Base-by-base conservation (phyloP, 495 filamentous ascomycete species). In the Podospora sp. region DNA sequence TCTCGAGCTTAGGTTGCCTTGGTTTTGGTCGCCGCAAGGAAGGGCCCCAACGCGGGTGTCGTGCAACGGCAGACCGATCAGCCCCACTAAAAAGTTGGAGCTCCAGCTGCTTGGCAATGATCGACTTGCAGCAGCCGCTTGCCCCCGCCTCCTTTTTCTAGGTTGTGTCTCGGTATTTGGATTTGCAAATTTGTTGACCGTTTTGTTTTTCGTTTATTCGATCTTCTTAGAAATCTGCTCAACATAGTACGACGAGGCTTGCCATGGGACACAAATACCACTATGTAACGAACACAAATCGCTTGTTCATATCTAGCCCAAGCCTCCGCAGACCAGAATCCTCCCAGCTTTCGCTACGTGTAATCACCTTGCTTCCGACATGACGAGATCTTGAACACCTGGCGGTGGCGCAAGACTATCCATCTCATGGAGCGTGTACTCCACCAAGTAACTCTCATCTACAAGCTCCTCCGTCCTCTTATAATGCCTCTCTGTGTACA, bases 401-500 rank as follows among this genome's bases (percentile, higher is more conserved):
- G 73, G 62, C 11, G 82, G 85, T 63, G 86, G 85, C 63, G 86
- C 78, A 22, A 91, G 74, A 64, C 88, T 90, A 73, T 96, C 94
- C 96, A 99, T 99, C 81, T 97, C 90, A 69, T 86, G 82, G 57
- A 99, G 81, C 53, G 95, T 91, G 83, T 94, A 98, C 77, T 96
- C 92, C 11, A 99, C 86, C 67, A 99, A 78, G 77, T 91, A 98
- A 73, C 92, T 96, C 79, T 97, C 94, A 77, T 97, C 94, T n/a
- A 90, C 85, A 60, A 97, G 80, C 70, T 94, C 92, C 74, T 97
- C 94, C 67, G 94, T 82, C 59, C 93, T 84, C 74, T 87, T 88
- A 73, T 95, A 96, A 75, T 98, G 95, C 69, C 93, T 84, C 82
- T 97, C 92, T 0, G 93, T 97, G 74, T 99, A 98, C 9, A 88